Evolutionary conservation across 441 rosid species (phyloP), one percentile per base, ranked within the genome.

Genomic region (Dalechampia spathulata): DNA sequence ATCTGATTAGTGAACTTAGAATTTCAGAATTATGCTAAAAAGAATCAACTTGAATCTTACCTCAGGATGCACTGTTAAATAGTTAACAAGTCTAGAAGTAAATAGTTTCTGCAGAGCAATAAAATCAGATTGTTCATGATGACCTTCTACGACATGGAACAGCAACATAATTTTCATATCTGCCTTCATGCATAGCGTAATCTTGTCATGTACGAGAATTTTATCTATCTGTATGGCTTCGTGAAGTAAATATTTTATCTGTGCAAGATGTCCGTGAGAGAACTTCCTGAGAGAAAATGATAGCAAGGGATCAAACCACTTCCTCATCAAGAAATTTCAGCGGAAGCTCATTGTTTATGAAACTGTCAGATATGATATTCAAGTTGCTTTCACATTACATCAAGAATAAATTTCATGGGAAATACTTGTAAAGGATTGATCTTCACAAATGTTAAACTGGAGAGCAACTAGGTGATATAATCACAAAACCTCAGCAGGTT

Each of bases 181-280:
- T 51, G 70, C 70, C 73, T 58, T 66, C 83, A 78, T 62, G 64
- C 75, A 76, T 0, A 68, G 62, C 15, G 83, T 73, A 62, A 65
- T 60, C 73, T 64, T 60, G 64, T 81, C 76, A 54, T 69, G 79
- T 28, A 75, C 71, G 39, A 78, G 69, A 63, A 78, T 65, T 62
- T 63, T 70, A 48, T 78, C 76, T 32, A 66, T 58, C 48, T 61
- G 66, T 45, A 81, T 49, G 51, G 70, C 78, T 59, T 74, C 86
- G 20, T 73, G 79, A 54, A 81, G 78, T 61, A 78, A 6, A 37
- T 72, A 78, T 46, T 76, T 78, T 28, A 78, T 60, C 70, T 68
- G 83, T 57, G 80, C 82, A 26, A 81, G 75, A 63, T 81, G 73
- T 52, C 42, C 32, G 47, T 43, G 60, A 5, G 62, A 67, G 57